Conservation (phyloP, 1,284 basidiomycete species). For the Blastosporella zonata region DNA sequence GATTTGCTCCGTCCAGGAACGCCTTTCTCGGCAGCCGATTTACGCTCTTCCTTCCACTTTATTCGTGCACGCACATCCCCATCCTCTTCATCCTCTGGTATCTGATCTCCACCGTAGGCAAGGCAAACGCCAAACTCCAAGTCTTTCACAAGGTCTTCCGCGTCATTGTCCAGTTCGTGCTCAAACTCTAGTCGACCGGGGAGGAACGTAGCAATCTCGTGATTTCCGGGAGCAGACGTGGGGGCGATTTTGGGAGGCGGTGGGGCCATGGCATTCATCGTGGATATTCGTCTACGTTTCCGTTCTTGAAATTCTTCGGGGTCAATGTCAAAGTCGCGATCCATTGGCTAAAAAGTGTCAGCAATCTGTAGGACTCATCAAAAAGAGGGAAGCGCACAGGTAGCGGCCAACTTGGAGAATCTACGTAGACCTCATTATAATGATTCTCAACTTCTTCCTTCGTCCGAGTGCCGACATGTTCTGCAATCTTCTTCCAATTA, state of each 20-base stretch:
- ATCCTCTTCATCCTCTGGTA: slow-evolving; percentile 72
- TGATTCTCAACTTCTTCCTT: slow-evolving; percentile 94
- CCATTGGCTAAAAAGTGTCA: slow-evolving; percentile 40
- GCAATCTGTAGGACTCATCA: background rate
- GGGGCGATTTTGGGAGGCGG: slow-evolving; percentile 70
- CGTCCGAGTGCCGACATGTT: slow-evolving; percentile 92
- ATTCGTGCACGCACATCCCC: slow-evolving; percentile 63
- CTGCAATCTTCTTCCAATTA: slow-evolving; percentile 97
- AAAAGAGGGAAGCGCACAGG: slow-evolving; percentile 51
- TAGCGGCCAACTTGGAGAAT: slow-evolving; percentile 73
- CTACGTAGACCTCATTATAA: slow-evolving; percentile 83
- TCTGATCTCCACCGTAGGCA: slow-evolving; percentile 83
- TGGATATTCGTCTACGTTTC: slow-evolving; percentile 83
- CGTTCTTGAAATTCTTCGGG: slow-evolving; percentile 82
- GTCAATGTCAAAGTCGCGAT: slow-evolving; percentile 69
- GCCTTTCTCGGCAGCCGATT: slow-evolving; percentile 27
- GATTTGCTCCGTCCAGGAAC: slow-evolving; percentile 21
- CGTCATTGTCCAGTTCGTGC: slow-evolving; percentile 94
- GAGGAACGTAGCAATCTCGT: slow-evolving; percentile 92
- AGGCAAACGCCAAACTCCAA: slow-evolving; percentile 91
- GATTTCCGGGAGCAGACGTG: slow-evolving; percentile 91
- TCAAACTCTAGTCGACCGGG: slow-evolving; percentile 98
- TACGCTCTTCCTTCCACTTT: slow-evolving; percentile 66
- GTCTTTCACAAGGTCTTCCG: slow-evolving; percentile 94
- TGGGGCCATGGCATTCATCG: slow-evolving; percentile 54